These are phyloP conservation scores for Solanum chmielewskii DNA, from an alignment of 257 asterid genomes.

Conservation along the genomic window DNA sequence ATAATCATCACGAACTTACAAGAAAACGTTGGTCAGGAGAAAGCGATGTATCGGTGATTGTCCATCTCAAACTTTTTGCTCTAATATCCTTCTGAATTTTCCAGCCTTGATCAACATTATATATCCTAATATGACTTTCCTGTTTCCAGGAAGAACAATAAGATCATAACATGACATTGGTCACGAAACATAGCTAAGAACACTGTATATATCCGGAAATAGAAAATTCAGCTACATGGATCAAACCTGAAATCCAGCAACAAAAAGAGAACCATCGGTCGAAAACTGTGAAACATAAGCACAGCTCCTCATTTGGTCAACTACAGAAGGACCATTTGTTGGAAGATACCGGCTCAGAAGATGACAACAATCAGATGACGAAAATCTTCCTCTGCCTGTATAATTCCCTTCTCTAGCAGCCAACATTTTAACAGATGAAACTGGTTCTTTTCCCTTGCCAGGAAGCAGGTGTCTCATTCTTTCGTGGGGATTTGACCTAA, in stretches of 20 bases:
- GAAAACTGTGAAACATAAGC: constrained; percentile 85
- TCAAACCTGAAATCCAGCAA: constrained; percentile 88
- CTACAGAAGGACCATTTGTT: constrained; percentile 34
- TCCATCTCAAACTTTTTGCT: constrained; percentile 86
- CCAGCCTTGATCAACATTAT: constrained; percentile 75
- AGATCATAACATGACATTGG: neutral
- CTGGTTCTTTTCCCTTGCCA: constrained; percentile 29
- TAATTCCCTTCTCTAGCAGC: constrained; percentile 67
- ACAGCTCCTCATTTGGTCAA: constrained; percentile 59
- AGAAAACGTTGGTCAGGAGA: constrained; percentile 86
- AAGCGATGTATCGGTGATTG: constrained; percentile 85
- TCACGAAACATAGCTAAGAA: neutral
- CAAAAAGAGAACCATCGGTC: constrained; percentile 72
- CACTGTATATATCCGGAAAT: neutral
- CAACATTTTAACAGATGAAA: constrained; percentile 79
- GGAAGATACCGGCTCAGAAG: constrained; percentile 73
- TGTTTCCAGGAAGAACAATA: constrained; percentile 9
- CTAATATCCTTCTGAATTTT: constrained; percentile 70
- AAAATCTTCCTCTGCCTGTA: constrained; percentile 73
- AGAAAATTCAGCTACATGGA: neutral
- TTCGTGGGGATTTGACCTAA: constrained; percentile 38
- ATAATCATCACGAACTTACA: constrained; percentile 29
- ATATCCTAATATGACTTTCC: constrained; percentile 82
- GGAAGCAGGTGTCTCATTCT: constrained; percentile 29
- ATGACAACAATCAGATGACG: constrained; percentile 73